Base-by-base conservation (phyloP, 2,329 filamentous ascomycete genomes). In the Clonostachys chloroleuca region DNA sequence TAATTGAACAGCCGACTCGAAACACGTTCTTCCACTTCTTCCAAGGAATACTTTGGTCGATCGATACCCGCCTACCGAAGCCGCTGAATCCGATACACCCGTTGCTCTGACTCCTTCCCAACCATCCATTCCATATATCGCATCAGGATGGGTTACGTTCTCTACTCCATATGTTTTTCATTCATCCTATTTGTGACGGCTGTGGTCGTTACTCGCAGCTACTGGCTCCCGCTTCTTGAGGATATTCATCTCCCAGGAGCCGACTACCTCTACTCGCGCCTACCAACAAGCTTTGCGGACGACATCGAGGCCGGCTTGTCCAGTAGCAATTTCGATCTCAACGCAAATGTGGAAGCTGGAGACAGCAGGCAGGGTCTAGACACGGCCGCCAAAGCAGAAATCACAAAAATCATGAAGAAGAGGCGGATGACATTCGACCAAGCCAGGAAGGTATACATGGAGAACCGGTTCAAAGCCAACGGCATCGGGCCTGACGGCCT, bases 281-380 rank as follows among this genome's bases (percentile, higher is more conserved):
- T 97, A 1, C 89, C 90, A 1, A 76, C 77, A 14, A 84, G 80
- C 44, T 99, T 97, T 71, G 75, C 83, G 40, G 83, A 80, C 55
- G 94, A 99, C 69, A 85, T 94, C 49, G 92, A 96, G 67, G 85
- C 88, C 14, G 94, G 94, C 17, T 79, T 99, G 30, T 87, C 85
- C 40, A 92, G 87, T 50, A 79, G 78, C 47, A 88, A 85, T 47
- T 99, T 99, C 64, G 87, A 96, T 60, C 79, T 99, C 24, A 72
- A 77, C 10, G 81, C 78, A 52, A 99, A 99, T 62, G 74, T 99
- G 34, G 84, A 85, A 49, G 81, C 79, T 12, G 88, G 87, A 44
- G 94, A 99, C 64, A 75, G 77, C 33, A 81, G 94, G 54, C 81
- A 83, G 1, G 94, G 94, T 0, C 75, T 99, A 16, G 92, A 97